Base-by-base conservation (phyloP, 2,329 filamentous ascomycete species). In the Fusarium proliferatum region DNA sequence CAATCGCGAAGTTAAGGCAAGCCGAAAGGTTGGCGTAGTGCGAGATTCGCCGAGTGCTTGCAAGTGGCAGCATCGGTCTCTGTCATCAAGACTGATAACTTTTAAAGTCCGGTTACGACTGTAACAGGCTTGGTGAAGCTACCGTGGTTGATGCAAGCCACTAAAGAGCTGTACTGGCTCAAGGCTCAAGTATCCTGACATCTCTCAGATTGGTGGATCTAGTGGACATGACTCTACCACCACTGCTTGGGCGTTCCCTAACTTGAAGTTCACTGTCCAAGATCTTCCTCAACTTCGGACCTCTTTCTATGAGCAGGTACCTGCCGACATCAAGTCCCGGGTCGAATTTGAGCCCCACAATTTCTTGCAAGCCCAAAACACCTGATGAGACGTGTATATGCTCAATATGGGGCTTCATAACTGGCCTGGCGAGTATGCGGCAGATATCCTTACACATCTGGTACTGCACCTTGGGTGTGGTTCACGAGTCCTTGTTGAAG, bases 361-460 rank as follows among this genome's bases (percentile, higher is more conserved):
- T 67, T 82, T 85, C 69, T 82, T 84, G 74, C 57, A 78, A 34
- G 79, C 81, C 3, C 83, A 85, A 61, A 64, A 77, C 12, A 75
- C 79, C 9, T 63, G 79, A 23, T 87, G 82, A 5, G 85, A 87
- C 8, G 80, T 88, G 45, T 89, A 88, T 79, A 79, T 89, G 57
- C 78, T 89, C 61, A 87, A 87, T 68, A 80, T 84, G 69, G 87
- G 89, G 55, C 79, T 90, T 13, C 87, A 89, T 76, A 86, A 89
- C 80, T 88, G 86, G 86, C 82, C 86, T 1, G 85, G 89, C 48
- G 78, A 81, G 36, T 81, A 85, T 55, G 79, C 80, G 3, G 68
- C 79, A 33, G 76, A 79, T 48, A 85, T 87, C 41, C 77, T 85
- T 33, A 80, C 77, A 48, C 80, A 80, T 1, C 76, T 88, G 39